Evolutionary conservation across 129 eudicot species (phyloP), one percentile per base, ranked within the genome.

Genomic region (Erigeron canadensis): DNA sequence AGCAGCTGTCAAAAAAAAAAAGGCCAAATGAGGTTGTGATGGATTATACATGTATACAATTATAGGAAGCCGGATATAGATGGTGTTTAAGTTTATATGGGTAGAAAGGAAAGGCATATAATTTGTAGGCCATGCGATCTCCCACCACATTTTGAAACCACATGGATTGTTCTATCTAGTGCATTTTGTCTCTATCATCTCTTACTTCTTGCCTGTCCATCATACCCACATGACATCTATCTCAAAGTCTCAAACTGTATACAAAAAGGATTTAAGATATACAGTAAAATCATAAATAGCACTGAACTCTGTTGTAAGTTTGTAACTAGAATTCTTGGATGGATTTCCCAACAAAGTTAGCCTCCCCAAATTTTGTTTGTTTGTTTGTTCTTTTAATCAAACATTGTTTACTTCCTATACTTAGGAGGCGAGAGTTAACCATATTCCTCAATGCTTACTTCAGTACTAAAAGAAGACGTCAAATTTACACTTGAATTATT

Each of bases 161-260:
- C 81, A 71, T 78, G 81, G 72, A 77, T 63, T 70, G 76, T 70
- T 77, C 57, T 17, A 53, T 70, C 81, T 69, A 60, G 41, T 61
- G 43, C 55, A 51, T 17, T 70, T 77, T 77, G 72, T 63, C 81
- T 70, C 70, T n/a, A 40, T 50, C 71, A 75, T 42, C 44, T 40
- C 8, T 38, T 10, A 11, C n/a, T 59, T 28, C 8, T 22, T 43
- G 12, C 6, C 7, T 10, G 58, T 42, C 55, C 19, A 17, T 4
- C 70, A 63, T 42, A 3, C 34, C 2, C 34, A 3, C 13, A 19
- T 55, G 42, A 66, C 65, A 65, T 55, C 17, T 5, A 51, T 53
- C 42, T 40, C 65, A 51, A 40, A 13, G 22, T 53, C 34, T 4
- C 17, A 65, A 4, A n/a, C n/a, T 34, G 38, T n/a, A 47, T 18